Conservation (phyloP, 1,284 basidiomycete species). For the Ceratobasidium sp. region DNA sequence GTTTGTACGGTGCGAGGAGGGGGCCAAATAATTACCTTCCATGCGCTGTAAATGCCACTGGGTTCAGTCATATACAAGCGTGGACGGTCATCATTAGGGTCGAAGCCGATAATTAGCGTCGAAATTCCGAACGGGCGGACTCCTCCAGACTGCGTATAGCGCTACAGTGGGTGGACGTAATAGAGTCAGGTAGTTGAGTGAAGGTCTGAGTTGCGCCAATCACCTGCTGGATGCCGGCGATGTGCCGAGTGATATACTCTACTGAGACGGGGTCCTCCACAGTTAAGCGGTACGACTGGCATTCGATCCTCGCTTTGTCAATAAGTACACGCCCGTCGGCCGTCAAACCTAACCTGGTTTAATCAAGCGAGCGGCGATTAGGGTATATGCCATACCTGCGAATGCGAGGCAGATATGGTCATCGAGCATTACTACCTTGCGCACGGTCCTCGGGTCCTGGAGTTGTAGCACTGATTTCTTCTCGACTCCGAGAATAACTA, state of each 20-base stretch:
- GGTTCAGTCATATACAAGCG: conserved; percentile 98
- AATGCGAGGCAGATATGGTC: conserved; percentile 98
- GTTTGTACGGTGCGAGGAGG: neutral
- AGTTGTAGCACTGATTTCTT: conserved; percentile 98
- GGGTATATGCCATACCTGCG: conserved; percentile 74
- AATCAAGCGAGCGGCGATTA: conserved; percentile 8
- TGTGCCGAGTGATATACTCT: conserved; percentile 98
- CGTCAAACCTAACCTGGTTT: conserved; percentile 79
- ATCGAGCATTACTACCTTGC: conserved; percentile 98
- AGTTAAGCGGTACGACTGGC: conserved; percentile 96
- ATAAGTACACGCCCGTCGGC: conserved; percentile 98
- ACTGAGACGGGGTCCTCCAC: conserved; percentile 99
- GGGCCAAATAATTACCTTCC: conserved; percentile 80
- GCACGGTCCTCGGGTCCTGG: conserved; percentile 96
- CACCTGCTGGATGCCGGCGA: conserved; percentile 98
- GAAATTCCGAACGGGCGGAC: conserved; percentile 98
- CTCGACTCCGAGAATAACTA: conserved; percentile 97
- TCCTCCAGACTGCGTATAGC: conserved; percentile 99
- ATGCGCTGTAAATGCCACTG: conserved; percentile 96
- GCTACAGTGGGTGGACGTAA: conserved; percentile 61
- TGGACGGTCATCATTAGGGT: conserved; percentile 90
- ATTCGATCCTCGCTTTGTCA: conserved; percentile 97
- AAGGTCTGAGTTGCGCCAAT: conserved; percentile 49
- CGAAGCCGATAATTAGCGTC: conserved; percentile 96
- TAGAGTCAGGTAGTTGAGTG: conserved; percentile 35